Evolutionary conservation across 192 early-diverging fungal species (phyloP), one percentile per base, ranked within the genome.

Genomic region (Entomortierella lignicola): DNA sequence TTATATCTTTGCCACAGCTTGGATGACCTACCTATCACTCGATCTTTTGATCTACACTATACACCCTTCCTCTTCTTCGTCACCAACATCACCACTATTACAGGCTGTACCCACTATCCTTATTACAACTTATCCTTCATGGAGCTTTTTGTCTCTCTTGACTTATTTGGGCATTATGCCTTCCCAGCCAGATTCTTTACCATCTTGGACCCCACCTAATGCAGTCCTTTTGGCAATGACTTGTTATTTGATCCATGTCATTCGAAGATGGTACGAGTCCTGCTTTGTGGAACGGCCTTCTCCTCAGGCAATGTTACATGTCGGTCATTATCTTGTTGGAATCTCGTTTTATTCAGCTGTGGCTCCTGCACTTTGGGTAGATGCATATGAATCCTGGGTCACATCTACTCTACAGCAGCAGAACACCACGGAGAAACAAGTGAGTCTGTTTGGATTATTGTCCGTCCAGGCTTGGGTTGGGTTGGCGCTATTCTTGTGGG

Each of bases 291-390:
- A 89, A 56, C 62, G 68, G 23, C 82, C 86, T 8, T 86, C 84
- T 1, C 18, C 39, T 8, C 44, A 43, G 20, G 82, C 85, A 2
- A 71, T 32, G n/a, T 89, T 93, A 82, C 87, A 93, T 77, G 37
- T 91, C 21, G 77, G 74, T 8, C 91, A 92, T 66, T 90, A 92
- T 65, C 54, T 85, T 0, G 60, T 90, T 5, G 92, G 91, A 10
- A 67, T 92, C n/a, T 58, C 87, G 12, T 92, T 87, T 61, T 94
- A 94, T 70, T 52, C 85, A 7, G 75, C 80, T 1, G 87, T 85
- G 58, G 85, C 86, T 2, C 69, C 87, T 4, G 74, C 84, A n/a
- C 50, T 82, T 0, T 88, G 87, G 82, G 51, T 88, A 8, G 88
- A 89, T 59, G 69, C 81, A 18, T 69, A 64, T 41, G 66, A 77